Evolutionary conservation across 164 flowering plant species (phyloP).

Genomic region (Vitis rupestris): DNA sequence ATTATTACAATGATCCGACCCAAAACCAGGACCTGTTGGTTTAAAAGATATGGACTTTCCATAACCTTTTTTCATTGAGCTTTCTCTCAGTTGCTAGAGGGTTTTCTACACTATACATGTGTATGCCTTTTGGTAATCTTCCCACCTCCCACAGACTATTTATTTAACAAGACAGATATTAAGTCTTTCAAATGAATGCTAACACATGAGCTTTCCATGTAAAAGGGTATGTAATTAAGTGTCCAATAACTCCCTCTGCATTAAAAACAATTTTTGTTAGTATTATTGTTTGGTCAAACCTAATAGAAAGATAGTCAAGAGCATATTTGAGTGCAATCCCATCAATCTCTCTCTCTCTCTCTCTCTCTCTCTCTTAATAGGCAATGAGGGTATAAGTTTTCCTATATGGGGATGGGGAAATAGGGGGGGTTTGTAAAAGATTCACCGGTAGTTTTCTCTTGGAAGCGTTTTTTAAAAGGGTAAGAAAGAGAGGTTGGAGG

Average conservation of each 20-base stretch:
- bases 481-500: not conserved
- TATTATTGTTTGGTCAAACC: slow-evolving; percentile 30
- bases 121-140: not conserved
- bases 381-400: not conserved
- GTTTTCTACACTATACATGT: not conserved
- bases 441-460: not conserved
- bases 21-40: too few species aligned
- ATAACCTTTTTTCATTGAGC: not conserved
- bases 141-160: too few species aligned
- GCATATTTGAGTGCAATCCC: slow-evolving; percentile 43
- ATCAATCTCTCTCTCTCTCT: slow-evolving; percentile 13
- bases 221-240: slow-evolving; percentile 1
- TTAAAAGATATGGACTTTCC: not conserved
- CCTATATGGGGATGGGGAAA: not conserved
- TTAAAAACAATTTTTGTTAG: not conserved
- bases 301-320: slow-evolving; percentile 30
- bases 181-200: too few species aligned
- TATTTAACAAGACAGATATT: too few species aligned
- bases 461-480: not conserved
- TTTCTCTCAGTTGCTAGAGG: not conserved
- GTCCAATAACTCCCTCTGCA: slow-evolving; percentile 3
- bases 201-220: too few species aligned
- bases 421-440: slow-evolving; percentile 1
- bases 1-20: too few species aligned
- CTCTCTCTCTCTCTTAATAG: not conserved